phyloP scores from a whole-genome alignment of 768 basidiomycete genomes.

The Rickenella mellea region DNA sequence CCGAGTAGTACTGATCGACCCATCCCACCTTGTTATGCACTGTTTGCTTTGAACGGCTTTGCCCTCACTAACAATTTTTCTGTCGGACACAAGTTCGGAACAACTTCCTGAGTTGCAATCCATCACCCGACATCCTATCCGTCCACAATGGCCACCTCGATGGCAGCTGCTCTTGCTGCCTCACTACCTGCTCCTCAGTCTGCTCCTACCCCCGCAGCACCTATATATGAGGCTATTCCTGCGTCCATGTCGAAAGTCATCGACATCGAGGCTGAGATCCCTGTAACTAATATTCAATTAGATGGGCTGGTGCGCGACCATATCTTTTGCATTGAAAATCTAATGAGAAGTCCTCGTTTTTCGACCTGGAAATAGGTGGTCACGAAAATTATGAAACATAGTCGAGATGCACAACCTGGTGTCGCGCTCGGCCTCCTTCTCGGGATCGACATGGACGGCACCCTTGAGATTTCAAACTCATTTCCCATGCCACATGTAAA shows the following conservation, averaged over 20 bases:
- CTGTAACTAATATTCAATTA: conserved; percentile 69
- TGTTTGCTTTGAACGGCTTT: too few species aligned
- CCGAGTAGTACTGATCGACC: too few species aligned
- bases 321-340: conserved; percentile 1
- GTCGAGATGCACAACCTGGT: conserved; percentile 65
- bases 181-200: conserved; percentile 55
- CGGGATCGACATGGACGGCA: conserved; percentile 87
- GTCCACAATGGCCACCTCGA: conserved; percentile 58
- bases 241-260: conserved; percentile 88
- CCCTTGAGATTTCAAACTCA: conserved; percentile 84
- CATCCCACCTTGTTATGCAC: too few species aligned
- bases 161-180: conserved; percentile 90
- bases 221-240: conserved; percentile 80
- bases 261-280: conserved; percentile 87
- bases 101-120: too few species aligned
- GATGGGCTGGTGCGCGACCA: conserved; percentile 67
- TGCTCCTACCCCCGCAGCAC: conserved; percentile 50
- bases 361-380: conserved; percentile 52
- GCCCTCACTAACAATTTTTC: too few species aligned
- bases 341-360: conserved; percentile 3
- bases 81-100: too few species aligned
- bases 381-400: conserved; percentile 89
- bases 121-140: background rate
- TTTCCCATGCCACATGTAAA: conserved; percentile 72
- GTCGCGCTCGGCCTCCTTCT: conserved; percentile 78